Conservation (phyloP, 306 rosid genomes). For the Albizia julibrissin region DNA sequence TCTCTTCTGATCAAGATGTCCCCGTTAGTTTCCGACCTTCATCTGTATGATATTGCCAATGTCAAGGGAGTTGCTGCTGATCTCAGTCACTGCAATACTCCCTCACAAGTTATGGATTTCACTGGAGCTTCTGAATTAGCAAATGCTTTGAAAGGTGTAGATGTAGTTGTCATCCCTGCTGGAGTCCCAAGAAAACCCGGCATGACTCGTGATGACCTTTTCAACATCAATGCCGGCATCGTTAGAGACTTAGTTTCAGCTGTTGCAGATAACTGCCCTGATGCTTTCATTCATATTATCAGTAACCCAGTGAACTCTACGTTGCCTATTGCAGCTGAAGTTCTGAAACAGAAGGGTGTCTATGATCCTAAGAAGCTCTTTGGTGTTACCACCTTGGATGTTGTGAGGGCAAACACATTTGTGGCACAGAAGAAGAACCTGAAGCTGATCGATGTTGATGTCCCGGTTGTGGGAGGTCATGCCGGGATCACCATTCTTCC, state of each 20-base stretch:
- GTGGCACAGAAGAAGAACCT: slow-evolving; percentile 92
- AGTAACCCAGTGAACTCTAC: slow-evolving; percentile 98
- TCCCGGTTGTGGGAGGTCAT: slow-evolving; percentile 94
- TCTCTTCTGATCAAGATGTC: slow-evolving; percentile 96
- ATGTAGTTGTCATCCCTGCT: slow-evolving; percentile 95
- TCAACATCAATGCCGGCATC: slow-evolving; percentile 93
- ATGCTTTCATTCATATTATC: slow-evolving; percentile 83
- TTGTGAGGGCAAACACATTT: slow-evolving; percentile 97
- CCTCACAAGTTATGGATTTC: slow-evolving; percentile 81
- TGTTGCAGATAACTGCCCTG: slow-evolving; percentile 92
- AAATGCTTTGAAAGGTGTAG: slow-evolving; percentile 65
- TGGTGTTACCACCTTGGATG: slow-evolving; percentile 94
- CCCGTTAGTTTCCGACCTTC: slow-evolving; percentile 76
- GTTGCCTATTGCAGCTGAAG: slow-evolving; percentile 88
- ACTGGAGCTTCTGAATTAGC: slow-evolving; percentile 77
- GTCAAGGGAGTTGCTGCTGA: slow-evolving; percentile 99
- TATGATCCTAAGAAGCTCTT: slow-evolving; percentile 94
- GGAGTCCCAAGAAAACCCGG: slow-evolving; percentile 99
- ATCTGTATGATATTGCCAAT: slow-evolving; percentile 91
- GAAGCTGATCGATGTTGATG: slow-evolving; percentile 94
- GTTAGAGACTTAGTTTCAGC: slow-evolving; percentile 83
- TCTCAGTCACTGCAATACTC: slow-evolving; percentile 96
- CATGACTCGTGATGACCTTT: slow-evolving; percentile 98
- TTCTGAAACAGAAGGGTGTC: slow-evolving; percentile 86
- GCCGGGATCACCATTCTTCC: slow-evolving; percentile 97